Conservation (phyloP, 2,329 filamentous ascomycete species). For the Diaporthe sp. region DNA sequence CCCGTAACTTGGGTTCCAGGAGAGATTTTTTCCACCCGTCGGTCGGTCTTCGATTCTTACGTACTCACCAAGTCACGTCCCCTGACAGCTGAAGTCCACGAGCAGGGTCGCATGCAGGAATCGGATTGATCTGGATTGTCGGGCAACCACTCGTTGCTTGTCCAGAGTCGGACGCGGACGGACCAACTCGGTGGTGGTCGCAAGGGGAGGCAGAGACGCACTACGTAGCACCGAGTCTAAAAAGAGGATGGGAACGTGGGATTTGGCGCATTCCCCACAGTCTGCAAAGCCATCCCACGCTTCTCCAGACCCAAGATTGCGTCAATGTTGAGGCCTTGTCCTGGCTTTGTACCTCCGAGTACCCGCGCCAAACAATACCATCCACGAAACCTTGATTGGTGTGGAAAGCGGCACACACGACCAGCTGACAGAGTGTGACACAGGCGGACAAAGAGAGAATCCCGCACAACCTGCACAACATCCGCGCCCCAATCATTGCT, state of each 20-base stretch:
- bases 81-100: not conserved
- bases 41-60: not conserved
- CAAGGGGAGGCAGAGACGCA: not conserved
- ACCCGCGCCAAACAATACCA: constrained; percentile 17
- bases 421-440: constrained; percentile 27
- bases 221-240: constrained; percentile 23
- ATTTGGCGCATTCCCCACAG: constrained; percentile 32
- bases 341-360: constrained; percentile 28
- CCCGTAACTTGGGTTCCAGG: not conserved
- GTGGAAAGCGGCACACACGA: not conserved
- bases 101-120: not conserved
- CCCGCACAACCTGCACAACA: not conserved
- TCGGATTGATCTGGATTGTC: not conserved
- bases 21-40: not conserved
- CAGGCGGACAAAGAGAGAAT: not conserved
- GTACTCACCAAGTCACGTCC: constrained; percentile 5
- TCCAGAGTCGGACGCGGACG: not conserved
- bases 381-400: constrained; percentile 2
- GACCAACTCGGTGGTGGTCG: not conserved
- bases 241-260: constrained; percentile 25
- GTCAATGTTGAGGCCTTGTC: constrained; percentile 26
- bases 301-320: constrained; percentile 37
- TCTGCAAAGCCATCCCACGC: constrained; percentile 33
- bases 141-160: constrained; percentile 23
- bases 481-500: not conserved